Conservation (phyloP, 805 yeast genomes). For the Barnettozyma populi region DNA sequence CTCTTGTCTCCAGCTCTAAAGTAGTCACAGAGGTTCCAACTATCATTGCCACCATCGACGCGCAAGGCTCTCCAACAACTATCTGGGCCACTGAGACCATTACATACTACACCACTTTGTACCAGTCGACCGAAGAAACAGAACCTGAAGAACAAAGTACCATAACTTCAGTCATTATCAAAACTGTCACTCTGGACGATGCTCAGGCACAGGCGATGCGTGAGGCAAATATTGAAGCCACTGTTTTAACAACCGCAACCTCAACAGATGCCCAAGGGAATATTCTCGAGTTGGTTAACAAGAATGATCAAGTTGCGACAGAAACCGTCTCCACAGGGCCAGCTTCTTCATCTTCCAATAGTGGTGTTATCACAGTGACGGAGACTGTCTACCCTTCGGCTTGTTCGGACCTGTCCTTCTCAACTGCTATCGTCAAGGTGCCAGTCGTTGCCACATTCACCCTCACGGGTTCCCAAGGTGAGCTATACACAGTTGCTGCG, state of each 20-base stretch:
- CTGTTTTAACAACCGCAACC: neutral
- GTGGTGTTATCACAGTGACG: conserved; percentile 19
- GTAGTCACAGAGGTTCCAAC: conserved; percentile 19
- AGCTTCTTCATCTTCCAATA: conserved; percentile 5
- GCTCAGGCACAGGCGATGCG: neutral
- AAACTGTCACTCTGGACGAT: conserved; percentile 3
- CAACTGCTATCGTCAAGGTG: conserved; percentile 14
- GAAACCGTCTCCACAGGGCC: conserved; percentile 1
- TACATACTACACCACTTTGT: conserved; percentile 17
- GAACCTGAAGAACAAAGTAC: conserved; percentile 5
- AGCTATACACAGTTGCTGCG: conserved; percentile 18
- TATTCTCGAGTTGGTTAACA: neutral
- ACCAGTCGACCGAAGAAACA: conserved; percentile 10
- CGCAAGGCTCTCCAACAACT: conserved; percentile 17
- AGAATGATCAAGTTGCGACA: neutral
- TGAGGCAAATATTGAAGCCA: neutral
- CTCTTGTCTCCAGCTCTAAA: conserved; percentile 6
- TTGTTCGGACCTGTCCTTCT: conserved; percentile 7
- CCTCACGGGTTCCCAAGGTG: conserved; percentile 22
- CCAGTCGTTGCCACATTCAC: conserved; percentile 24
- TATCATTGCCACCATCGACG: conserved; percentile 19
- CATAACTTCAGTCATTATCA: conserved; percentile 1
- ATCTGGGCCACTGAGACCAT: conserved; percentile 11
- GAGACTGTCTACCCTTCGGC: conserved; percentile 19
- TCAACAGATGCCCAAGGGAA: conserved; percentile 2